These are phyloP conservation scores for Candida rishiriensis DNA, from an alignment of 805 yeast species.

Conservation along the genomic window DNA sequence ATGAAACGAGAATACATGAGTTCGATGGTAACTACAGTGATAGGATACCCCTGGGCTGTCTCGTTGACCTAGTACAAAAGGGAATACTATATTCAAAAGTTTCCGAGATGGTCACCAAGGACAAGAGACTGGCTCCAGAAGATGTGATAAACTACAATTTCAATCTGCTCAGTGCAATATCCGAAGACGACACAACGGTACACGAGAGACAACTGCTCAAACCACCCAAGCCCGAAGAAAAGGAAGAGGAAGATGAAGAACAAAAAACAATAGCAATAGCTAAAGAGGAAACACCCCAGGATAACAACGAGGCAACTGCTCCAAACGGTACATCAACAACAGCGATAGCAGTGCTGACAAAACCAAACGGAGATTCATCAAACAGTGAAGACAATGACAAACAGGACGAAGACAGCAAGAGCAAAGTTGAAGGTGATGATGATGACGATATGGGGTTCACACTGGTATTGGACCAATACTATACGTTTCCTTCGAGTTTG, in stretches of 20 bases:
- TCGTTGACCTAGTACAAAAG: slow-evolving; percentile 78
- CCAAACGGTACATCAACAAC: too few species aligned
- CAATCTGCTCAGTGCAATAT: slow-evolving; percentile 39
- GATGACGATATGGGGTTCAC: slow-evolving; percentile 27
- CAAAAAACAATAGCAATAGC: neutral
- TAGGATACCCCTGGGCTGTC: slow-evolving; percentile 68
- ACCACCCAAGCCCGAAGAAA: neutral
- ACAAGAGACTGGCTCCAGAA: slow-evolving; percentile 14
- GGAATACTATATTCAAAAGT: slow-evolving; percentile 78
- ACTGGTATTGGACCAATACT: slow-evolving; percentile 33
- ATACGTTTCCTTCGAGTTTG: slow-evolving; percentile 40
- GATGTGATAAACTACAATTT: slow-evolving; percentile 32
- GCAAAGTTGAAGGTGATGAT: slow-evolving; percentile 10
- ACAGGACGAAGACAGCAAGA: neutral
- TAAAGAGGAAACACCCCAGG: neutral
- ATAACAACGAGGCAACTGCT: too few species aligned
- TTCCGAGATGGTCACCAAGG: slow-evolving; percentile 44
- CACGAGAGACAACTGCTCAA: slow-evolving; percentile 1
- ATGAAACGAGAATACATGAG: slow-evolving; percentile 59
- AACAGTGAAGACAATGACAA: neutral
- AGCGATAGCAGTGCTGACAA: neutral
- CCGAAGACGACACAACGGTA: slow-evolving; percentile 1
- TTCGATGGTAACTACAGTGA: slow-evolving; percentile 48
- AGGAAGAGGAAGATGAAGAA: neutral
- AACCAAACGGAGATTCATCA: neutral